phyloP scores from a whole-genome alignment of 495 filamentous ascomycete genomes.

The Aspergillus baeticus region DNA sequence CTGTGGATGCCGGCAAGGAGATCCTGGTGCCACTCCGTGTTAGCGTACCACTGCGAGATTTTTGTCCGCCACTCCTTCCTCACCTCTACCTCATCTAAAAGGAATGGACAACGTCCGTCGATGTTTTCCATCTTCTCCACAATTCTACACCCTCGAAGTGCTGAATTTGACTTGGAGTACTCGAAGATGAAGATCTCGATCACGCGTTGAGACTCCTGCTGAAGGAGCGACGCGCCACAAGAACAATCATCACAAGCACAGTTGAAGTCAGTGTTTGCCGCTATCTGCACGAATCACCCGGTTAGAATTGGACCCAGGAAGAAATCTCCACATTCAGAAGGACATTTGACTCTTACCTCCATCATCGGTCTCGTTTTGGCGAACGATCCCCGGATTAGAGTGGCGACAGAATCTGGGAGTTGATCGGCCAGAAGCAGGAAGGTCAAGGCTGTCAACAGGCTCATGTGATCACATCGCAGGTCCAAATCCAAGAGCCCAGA shows the following conservation, averaged over 20 bases:
- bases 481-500: too few relatives aligned
- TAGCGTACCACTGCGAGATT: conserved; percentile 15
- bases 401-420: background rate
- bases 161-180: background rate
- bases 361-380: background rate
- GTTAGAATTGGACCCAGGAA: background rate
- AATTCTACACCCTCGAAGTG: background rate
- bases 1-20: conserved; percentile 11
- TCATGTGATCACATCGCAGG: background rate
- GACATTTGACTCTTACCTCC: background rate
- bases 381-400: background rate
- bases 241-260: too few relatives aligned
- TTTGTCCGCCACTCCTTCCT: conserved; percentile 16
- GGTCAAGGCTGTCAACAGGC: background rate
- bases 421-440: background rate
- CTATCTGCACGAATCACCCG: too few relatives aligned
- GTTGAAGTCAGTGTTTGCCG: too few relatives aligned
- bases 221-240: background rate
- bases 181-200: background rate
- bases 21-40: conserved; percentile 1
- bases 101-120: background rate
- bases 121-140: background rate
- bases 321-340: background rate
- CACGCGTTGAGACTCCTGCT: background rate
- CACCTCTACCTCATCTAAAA: background rate